Percentiles rank a stretch among this genome's conserved stretches.
Evolutionary conservation across 2,329 filamentous ascomycete species (phyloP).

Genomic region (Neophaeococcomyces aloes): DNA sequence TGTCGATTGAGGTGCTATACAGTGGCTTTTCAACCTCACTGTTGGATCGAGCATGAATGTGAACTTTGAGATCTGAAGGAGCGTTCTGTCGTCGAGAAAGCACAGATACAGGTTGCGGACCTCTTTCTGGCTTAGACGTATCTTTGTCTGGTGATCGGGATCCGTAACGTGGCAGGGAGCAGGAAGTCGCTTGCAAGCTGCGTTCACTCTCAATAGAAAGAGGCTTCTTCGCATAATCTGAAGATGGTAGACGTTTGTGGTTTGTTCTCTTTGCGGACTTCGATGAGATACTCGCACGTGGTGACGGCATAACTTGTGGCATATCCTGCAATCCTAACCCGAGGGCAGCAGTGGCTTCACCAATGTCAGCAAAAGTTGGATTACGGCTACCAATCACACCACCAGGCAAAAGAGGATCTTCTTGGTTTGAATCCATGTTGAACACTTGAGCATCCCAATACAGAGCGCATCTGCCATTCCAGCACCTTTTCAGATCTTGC

Average conservation of each 20-base stretch:
- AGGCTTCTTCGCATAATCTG: constrained; percentile 18
- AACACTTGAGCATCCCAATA: constrained; percentile 76
- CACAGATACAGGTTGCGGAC: constrained; percentile 34
- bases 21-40: constrained; percentile 51
- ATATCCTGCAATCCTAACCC: constrained; percentile 2
- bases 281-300: not conserved
- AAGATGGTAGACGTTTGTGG: constrained; percentile 16
- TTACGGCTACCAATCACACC: constrained; percentile 46
- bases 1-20: constrained; percentile 53
- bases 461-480: constrained; percentile 77
- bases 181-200: constrained; percentile 50
- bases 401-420: constrained; percentile 63
- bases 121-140: constrained; percentile 26
- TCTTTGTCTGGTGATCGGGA: constrained; percentile 13
- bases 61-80: constrained; percentile 22
- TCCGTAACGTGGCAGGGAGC: constrained; percentile 43
- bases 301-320: not conserved
- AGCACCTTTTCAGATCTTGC: constrained; percentile 90
- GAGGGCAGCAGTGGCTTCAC: constrained; percentile 6
- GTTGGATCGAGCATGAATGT: constrained; percentile 44
- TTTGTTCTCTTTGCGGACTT: constrained; percentile 7
- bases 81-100: constrained; percentile 24
- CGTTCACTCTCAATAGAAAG: constrained; percentile 34
- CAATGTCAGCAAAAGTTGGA: constrained; percentile 5
- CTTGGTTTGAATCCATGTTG: constrained; percentile 49